phyloP scores from a whole-genome alignment of 2,329 filamentous ascomycete genomes.

The Pseudocercospora cruenta region DNA sequence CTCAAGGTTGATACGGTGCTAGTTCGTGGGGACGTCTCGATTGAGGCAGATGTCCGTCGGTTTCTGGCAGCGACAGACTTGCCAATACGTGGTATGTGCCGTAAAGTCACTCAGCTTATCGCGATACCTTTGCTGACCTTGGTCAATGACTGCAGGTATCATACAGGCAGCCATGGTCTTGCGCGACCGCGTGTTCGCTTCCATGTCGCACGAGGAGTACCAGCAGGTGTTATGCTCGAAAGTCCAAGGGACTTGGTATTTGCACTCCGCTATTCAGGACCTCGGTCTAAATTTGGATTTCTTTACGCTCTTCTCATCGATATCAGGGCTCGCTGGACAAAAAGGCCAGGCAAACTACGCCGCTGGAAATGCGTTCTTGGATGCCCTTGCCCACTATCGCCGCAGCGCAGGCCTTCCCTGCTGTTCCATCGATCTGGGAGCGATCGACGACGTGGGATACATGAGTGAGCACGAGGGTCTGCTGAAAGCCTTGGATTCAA shows the following conservation, averaged over 20 bases:
- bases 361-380: too few species aligned
- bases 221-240: background rate
- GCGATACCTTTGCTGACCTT: too few species aligned
- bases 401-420: too few species aligned
- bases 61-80: slow-evolving; percentile 19
- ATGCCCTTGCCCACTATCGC: too few species aligned
- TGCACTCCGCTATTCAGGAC: slow-evolving; percentile 40
- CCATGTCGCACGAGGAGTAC: slow-evolving; percentile 11
- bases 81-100: slow-evolving; percentile 35
- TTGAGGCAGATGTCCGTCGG: slow-evolving; percentile 18
- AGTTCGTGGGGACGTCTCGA: slow-evolving; percentile 26
- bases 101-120: too few species aligned
- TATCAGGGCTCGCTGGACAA: background rate
- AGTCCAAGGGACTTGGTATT: slow-evolving; percentile 42
- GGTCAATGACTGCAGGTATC: slow-evolving; percentile 38
- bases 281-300: background rate
- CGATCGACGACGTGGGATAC: too few species aligned
- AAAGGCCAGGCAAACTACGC: too few species aligned
- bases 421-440: too few species aligned
- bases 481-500: too few species aligned
- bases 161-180: slow-evolving; percentile 53
- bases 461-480: too few species aligned
- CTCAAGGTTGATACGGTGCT: background rate
- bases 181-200: slow-evolving; percentile 3
- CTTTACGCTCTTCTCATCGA: background rate